A percentile compares a stretch with the other conserved stretches of the same genome.
phyloP scores from a whole-genome alignment of 2,329 filamentous ascomycete species.

The Aspergillus vadensis region DNA sequence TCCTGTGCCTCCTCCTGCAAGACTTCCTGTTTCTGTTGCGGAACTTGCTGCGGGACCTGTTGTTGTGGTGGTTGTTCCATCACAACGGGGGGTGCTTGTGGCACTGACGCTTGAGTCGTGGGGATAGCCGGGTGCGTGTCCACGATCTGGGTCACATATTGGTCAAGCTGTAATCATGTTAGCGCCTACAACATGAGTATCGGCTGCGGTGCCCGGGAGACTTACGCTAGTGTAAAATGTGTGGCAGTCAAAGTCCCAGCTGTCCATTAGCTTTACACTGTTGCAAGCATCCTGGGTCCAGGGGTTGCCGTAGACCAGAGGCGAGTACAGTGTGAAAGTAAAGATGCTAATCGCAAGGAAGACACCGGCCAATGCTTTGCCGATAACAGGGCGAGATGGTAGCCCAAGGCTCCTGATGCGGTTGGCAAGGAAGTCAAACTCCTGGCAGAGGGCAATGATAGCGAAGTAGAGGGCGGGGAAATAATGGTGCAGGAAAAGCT shows the following conservation, averaged over 20 bases:
- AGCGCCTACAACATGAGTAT: conserved; percentile 29
- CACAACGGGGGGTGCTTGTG: conserved; percentile 15
- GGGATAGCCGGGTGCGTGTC: conserved; percentile 27
- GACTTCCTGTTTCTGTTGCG: conserved; percentile 27
- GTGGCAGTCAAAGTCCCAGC: conserved; percentile 99
- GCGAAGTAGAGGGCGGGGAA: conserved; percentile 96
- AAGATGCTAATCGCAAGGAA: conserved; percentile 75
- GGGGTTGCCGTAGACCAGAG: conserved; percentile 85
- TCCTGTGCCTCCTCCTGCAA: conserved; percentile 26
- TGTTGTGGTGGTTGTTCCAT: conserved; percentile 16
- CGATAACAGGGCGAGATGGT: conserved; percentile 70
- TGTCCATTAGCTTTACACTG: conserved; percentile 79
- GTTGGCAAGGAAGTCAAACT: conserved; percentile 80
- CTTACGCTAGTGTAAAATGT: conserved; percentile 85
- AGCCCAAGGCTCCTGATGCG: conserved; percentile 70
- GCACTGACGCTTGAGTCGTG: conserved; percentile 21
- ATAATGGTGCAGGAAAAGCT: conserved; percentile 98
- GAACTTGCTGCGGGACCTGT: conserved; percentile 18
- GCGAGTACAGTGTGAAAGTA: conserved; percentile 82
- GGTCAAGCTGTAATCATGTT: conserved; percentile 37
- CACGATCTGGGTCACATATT: conserved; percentile 41
- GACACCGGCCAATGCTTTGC: conserved; percentile 69
- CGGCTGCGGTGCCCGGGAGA: conserved; percentile 42
- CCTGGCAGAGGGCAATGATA: conserved; percentile 83
- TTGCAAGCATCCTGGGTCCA: conserved; percentile 92